These are phyloP conservation scores for Aspergillus vadensis DNA, from an alignment of 2,329 filamentous ascomycete genomes.

Conservation along the genomic window DNA sequence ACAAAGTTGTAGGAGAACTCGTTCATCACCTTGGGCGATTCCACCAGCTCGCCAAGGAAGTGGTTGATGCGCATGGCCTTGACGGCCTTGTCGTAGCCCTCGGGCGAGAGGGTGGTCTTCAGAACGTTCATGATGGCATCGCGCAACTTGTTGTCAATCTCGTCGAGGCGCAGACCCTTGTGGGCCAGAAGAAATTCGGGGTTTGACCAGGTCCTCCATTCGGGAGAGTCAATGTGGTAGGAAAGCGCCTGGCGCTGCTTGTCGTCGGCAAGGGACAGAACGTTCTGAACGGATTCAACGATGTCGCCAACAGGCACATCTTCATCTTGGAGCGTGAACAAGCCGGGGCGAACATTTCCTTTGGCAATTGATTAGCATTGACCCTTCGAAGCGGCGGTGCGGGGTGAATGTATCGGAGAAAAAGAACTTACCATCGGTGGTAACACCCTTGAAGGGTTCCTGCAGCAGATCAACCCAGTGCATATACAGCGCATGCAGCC, in stretches of 20 bases:
- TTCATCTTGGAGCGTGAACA: constrained; percentile 66
- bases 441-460: constrained; percentile 72
- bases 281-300: constrained; percentile 51
- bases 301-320: constrained; percentile 61
- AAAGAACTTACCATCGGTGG: constrained; percentile 59
- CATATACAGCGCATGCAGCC: constrained; percentile 63
- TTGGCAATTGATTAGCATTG: constrained; percentile 1
- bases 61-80: constrained; percentile 73
- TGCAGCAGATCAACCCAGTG: constrained; percentile 60
- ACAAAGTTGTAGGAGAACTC: constrained; percentile 76
- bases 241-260: constrained; percentile 53
- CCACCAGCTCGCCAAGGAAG: constrained; percentile 70
- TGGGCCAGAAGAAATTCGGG: constrained; percentile 71
- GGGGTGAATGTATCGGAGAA: background rate
- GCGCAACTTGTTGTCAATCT: constrained; percentile 51
- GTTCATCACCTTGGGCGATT: constrained; percentile 66
- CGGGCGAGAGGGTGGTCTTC: constrained; percentile 61
- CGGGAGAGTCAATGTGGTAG: constrained; percentile 68
- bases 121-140: constrained; percentile 59
- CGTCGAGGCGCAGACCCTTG: constrained; percentile 71
- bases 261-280: constrained; percentile 52
- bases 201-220: constrained; percentile 73
- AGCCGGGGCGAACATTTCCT: constrained; percentile 55
- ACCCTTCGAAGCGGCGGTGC: background rate
- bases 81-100: constrained; percentile 71